Percentiles rank a stretch among this genome's conserved stretches.
Conservation (phyloP, 2,329 filamentous ascomycete species). For the Fusarium algeriense region DNA sequence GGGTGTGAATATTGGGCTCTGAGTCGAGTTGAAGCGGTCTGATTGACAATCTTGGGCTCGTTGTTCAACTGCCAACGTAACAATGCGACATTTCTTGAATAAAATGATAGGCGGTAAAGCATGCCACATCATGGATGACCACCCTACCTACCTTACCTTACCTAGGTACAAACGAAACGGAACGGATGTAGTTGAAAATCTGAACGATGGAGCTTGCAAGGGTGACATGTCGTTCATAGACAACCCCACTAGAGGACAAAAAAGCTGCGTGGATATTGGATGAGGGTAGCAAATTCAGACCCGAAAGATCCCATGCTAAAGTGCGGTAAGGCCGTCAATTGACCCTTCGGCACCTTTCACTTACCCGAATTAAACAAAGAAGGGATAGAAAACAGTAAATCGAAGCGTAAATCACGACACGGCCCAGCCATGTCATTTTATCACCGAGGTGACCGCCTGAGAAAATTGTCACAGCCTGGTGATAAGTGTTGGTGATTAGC, state of each 20-base stretch:
- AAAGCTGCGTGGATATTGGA: conserved; percentile 36
- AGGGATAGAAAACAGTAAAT: not conserved
- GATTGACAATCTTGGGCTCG: conserved; percentile 6
- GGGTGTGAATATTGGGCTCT: conserved; percentile 19
- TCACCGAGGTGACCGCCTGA: conserved; percentile 44
- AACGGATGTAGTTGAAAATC: conserved; percentile 1
- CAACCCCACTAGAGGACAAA: conserved; percentile 31
- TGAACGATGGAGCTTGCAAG: conserved; percentile 8
- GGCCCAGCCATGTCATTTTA: conserved; percentile 47
- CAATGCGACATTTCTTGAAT: conserved; percentile 31
- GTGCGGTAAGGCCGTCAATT: conserved; percentile 37
- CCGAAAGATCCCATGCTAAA: conserved; percentile 40
- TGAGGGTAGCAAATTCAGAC: conserved; percentile 27
- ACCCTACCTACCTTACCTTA: not conserved
- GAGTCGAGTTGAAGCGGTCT: not conserved
- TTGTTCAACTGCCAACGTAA: conserved; percentile 6
- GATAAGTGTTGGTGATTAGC: conserved; percentile 5
- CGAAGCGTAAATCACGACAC: conserved; percentile 20
- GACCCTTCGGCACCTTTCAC: conserved; percentile 32
- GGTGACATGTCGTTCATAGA: conserved; percentile 36
- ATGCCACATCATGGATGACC: conserved; percentile 32
- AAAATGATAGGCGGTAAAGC: conserved; percentile 37
- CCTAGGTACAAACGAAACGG: not conserved
- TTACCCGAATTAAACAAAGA: conserved; percentile 17
- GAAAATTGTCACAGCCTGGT: conserved; percentile 27